These are phyloP conservation scores for Dictyostelium intermedium DNA, from an alignment of 78 protist genomes.

Conservation along the genomic window DNA sequence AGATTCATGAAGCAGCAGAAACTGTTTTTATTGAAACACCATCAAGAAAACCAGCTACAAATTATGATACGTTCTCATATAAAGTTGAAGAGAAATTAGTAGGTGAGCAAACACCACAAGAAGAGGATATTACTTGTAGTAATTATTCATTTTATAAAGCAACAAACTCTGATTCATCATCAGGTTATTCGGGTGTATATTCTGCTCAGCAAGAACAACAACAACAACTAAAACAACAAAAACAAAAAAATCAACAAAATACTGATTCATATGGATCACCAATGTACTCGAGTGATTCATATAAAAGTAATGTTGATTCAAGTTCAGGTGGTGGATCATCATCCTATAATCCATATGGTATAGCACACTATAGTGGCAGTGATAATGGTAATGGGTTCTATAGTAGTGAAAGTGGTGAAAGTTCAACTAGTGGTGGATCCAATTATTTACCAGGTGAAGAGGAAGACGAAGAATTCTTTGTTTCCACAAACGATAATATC, in stretches of 20 bases:
- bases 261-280: background rate
- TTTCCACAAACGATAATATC: background rate
- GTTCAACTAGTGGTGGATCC: background rate
- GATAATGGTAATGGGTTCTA: background rate
- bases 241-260: background rate
- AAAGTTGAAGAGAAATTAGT: background rate
- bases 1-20: background rate
- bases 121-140: background rate
- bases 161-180: background rate
- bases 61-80: background rate
- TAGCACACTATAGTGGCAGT: background rate
- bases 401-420: constrained; percentile 1
- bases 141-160: background rate
- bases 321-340: background rate
- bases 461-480: background rate
- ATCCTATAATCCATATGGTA: background rate
- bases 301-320: background rate
- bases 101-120: background rate
- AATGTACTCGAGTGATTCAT: background rate
- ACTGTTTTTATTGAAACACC: background rate
- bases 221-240: background rate
- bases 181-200: background rate
- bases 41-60: background rate
- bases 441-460: background rate
- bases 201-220: background rate